Percentiles rank a stretch among this genome's conserved stretches.
Evolutionary conservation across 192 early-diverging fungal genomes (phyloP).

Genomic region (Backusella australiensis): DNA sequence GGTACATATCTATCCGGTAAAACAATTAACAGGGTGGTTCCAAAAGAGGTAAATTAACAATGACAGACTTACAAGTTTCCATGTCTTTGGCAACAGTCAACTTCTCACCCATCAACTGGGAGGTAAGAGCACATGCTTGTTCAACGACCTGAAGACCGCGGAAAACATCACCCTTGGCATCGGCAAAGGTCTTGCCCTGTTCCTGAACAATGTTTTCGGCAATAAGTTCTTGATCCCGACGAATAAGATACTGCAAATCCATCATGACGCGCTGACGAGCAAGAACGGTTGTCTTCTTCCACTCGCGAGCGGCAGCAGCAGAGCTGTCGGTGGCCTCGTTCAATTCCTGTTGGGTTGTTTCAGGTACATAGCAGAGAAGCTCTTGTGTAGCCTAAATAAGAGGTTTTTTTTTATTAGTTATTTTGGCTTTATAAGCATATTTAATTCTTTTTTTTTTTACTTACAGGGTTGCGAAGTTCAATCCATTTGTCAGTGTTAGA

Average conservation of each 20-base stretch:
- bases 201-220: conserved; percentile 82
- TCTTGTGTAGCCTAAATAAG: conserved; percentile 81
- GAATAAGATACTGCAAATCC: conserved; percentile 83
- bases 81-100: conserved; percentile 87
- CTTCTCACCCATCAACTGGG: conserved; percentile 76
- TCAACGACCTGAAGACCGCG: conserved; percentile 93
- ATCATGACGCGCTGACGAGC: conserved; percentile 90
- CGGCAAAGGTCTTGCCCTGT: conserved; percentile 92
- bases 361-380: conserved; percentile 81
- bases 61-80: conserved; percentile 76
- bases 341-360: conserved; percentile 84
- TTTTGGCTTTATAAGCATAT: background rate
- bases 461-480: conserved; percentile 85
- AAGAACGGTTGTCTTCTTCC: conserved; percentile 81
- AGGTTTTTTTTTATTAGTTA: background rate
- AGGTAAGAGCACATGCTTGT: conserved; percentile 75
- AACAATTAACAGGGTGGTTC: background rate
- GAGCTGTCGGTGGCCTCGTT: conserved; percentile 71
- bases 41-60: conserved; percentile 6
- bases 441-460: conserved; percentile 12
- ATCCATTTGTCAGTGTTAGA: conserved; percentile 86
- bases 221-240: conserved; percentile 74
- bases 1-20: conserved; percentile 59
- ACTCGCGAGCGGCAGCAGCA: conserved; percentile 77
- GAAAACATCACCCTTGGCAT: conserved; percentile 90